Evolutionary conservation across 2,329 filamentous ascomycete species (phyloP).

Genomic region (Leptographium wingfieldii): DNA sequence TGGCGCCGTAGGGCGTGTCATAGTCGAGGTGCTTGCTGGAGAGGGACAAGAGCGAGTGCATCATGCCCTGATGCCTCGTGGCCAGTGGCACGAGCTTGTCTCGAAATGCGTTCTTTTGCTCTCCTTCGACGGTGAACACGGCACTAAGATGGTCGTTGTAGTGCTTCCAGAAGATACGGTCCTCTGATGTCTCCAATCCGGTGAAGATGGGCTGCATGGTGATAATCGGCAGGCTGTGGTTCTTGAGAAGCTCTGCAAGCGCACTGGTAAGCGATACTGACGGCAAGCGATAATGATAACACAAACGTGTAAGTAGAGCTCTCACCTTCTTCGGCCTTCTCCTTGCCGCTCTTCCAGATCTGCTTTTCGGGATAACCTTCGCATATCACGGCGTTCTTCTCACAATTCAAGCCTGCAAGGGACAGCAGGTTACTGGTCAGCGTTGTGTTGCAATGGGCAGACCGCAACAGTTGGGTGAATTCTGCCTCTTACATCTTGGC

Average conservation of each 20-base stretch:
- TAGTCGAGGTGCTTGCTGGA: conserved; percentile 65
- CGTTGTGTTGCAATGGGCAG: not conserved
- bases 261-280: no score
- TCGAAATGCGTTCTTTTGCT: conserved; percentile 74
- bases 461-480: not conserved
- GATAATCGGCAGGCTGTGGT: conserved; percentile 37
- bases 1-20: conserved; percentile 41
- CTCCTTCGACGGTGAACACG: conserved; percentile 70
- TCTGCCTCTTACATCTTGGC: conserved; percentile 42
- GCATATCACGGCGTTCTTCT: conserved; percentile 86
- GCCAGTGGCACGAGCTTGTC: conserved; percentile 75
- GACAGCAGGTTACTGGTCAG: not conserved
- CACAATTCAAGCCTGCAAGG: conserved; percentile 62
- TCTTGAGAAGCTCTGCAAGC: conserved; percentile 33
- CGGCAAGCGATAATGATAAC: no score
- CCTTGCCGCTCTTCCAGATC: conserved; percentile 76
- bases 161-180: conserved; percentile 70
- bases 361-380: conserved; percentile 82
- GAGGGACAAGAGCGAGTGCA: conserved; percentile 81
- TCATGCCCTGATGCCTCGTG: conserved; percentile 64
- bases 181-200: conserved; percentile 68
- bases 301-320: not conserved
- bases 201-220: conserved; percentile 58
- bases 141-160: conserved; percentile 70
- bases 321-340: conserved; percentile 57